Evolutionary conservation across 164 flowering plant species (phyloP).

Genomic region (Malania oleifera): DNA sequence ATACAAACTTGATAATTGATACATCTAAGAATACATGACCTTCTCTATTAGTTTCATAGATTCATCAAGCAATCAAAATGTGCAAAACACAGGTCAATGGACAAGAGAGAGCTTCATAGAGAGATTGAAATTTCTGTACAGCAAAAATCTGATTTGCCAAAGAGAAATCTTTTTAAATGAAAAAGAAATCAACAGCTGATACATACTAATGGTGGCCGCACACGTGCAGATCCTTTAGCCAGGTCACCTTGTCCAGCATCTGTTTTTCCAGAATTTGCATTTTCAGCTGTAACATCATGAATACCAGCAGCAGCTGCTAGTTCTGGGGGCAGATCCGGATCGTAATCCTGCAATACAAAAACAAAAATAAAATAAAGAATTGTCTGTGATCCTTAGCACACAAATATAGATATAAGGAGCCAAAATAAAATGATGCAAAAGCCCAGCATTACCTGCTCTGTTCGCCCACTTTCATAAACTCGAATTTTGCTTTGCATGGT

Average conservation of each 20-base stretch:
- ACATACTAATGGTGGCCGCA: conserved; percentile 71
- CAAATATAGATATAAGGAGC: neutral
- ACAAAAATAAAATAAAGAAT: conserved; percentile 1
- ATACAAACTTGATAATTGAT: neutral
- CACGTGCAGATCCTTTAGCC: conserved; percentile 51
- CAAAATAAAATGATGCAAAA: conserved; percentile 4
- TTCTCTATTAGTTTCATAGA: neutral
- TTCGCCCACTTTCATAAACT: conserved; percentile 89
- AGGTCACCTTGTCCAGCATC: conserved; percentile 52
- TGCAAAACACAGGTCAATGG: neutral
- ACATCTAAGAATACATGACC: too few species aligned
- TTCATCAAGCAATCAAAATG: neutral
- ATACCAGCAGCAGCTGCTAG: conserved; percentile 87
- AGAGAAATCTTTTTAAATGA: neutral
- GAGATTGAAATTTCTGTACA: neutral
- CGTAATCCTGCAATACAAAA: conserved; percentile 71
- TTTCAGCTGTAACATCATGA: conserved; percentile 58
- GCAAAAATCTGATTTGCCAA: neutral
- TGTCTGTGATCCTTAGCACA: neutral
- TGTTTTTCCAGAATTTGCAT: conserved; percentile 40
- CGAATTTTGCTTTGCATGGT: conserved; percentile 99
- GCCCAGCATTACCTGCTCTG: conserved; percentile 69
- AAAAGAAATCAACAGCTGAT: conserved; percentile 2
- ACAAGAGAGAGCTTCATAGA: neutral
- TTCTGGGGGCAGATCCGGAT: conserved; percentile 98